Evolutionary conservation across 306 rosid species (phyloP).

Genomic region (Dryas octopetala): DNA sequence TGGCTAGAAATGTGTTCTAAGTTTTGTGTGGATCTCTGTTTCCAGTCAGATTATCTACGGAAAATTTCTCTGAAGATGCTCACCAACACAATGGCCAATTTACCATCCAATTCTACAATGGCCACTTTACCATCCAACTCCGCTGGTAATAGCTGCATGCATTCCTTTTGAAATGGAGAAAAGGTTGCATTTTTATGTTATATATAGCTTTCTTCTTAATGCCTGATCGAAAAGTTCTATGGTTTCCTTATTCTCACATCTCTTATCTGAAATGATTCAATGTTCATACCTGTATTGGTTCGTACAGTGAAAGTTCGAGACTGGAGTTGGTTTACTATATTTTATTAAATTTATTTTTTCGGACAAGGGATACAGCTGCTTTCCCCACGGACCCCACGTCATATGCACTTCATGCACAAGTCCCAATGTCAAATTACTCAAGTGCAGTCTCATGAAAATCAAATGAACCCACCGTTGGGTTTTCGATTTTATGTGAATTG

Average conservation of each 20-base stretch:
- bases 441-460: conserved; percentile 72
- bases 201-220: too few species aligned
- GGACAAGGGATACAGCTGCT: conserved; percentile 41
- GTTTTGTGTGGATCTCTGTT: too few species aligned
- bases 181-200: background rate
- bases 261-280: background rate
- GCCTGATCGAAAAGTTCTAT: too few species aligned
- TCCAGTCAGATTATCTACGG: conserved; percentile 41
- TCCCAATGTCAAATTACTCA: conserved; percentile 60
- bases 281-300: background rate
- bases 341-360: background rate
- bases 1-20: conserved; percentile 3
- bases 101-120: conserved; percentile 8
- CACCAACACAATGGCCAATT: conserved; percentile 30
- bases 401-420: conserved; percentile 67
- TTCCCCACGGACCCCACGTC: conserved; percentile 38
- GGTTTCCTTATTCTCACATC: background rate
- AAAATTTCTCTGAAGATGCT: conserved; percentile 39
- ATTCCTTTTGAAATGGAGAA: background rate
- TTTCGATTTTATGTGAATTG: background rate
- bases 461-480: conserved; percentile 48
- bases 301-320: background rate
- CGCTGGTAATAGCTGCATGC: conserved; percentile 35
- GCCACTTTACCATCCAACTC: conserved; percentile 45
- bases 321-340: background rate